Evolutionary conservation across 495 filamentous ascomycete species (phyloP).

Genomic region (Lasiosphaeria hispida): DNA sequence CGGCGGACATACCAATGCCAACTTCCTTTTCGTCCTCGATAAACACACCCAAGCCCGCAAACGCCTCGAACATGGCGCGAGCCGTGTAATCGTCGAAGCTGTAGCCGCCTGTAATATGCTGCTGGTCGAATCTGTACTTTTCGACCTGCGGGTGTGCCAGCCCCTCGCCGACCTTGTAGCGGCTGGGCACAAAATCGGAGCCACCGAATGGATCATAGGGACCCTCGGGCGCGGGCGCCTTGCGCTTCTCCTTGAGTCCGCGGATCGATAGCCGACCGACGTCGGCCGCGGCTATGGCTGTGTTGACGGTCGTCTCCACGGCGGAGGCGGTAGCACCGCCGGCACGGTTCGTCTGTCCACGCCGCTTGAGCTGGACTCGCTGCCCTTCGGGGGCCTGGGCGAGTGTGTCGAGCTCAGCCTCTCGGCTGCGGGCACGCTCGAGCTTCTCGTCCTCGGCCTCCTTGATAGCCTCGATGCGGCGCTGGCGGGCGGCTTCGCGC

Average conservation of each 20-base stretch:
- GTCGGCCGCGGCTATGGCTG: slow-evolving; percentile 7
- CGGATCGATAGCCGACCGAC: slow-evolving; percentile 60
- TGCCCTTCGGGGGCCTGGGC: slow-evolving; percentile 31
- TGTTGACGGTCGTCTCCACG: slow-evolving; percentile 8
- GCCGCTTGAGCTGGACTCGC: slow-evolving; percentile 68
- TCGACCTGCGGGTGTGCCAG: slow-evolving; percentile 62
- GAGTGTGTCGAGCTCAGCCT: slow-evolving; percentile 52
- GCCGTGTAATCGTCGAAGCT: slow-evolving; percentile 75
- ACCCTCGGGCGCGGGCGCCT: slow-evolving; percentile 40
- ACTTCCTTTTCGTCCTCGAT: slow-evolving; percentile 73
- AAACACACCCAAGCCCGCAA: slow-evolving; percentile 76
- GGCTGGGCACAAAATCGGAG: slow-evolving; percentile 60
- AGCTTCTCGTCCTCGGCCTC: slow-evolving; percentile 56
- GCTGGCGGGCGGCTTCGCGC: slow-evolving; percentile 55
- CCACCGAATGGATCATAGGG: slow-evolving; percentile 90
- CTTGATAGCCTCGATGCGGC: slow-evolving; percentile 57
- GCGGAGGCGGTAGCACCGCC: background rate
- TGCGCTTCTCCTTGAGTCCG: slow-evolving; percentile 66
- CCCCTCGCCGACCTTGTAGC: slow-evolving; percentile 60
- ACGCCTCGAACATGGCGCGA: slow-evolving; percentile 80
- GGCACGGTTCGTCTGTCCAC: slow-evolving; percentile 36
- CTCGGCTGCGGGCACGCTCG: slow-evolving; percentile 46
- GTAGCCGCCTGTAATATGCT: slow-evolving; percentile 76
- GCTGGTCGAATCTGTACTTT: slow-evolving; percentile 22
- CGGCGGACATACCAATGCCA: slow-evolving; percentile 26